Percentiles rank a stretch among this genome's conserved stretches.
phyloP scores from a whole-genome alignment of 768 basidiomycete species.

The Tephrocybe rancida region DNA sequence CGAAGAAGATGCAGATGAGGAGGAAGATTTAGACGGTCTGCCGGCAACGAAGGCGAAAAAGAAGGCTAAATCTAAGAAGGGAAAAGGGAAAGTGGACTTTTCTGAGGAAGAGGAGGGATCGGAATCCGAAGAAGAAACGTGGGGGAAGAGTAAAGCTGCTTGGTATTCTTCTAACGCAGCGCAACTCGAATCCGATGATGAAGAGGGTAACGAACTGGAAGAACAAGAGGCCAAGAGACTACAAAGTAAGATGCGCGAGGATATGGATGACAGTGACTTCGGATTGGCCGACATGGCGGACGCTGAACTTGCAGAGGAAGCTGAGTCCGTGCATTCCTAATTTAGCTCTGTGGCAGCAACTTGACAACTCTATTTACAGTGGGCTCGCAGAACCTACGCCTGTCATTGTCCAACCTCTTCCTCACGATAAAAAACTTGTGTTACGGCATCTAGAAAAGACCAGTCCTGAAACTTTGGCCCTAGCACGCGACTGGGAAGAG shows the following conservation, averaged over 20 bases:
- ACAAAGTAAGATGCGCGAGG: constrained; percentile 74
- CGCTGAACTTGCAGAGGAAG: constrained; percentile 26
- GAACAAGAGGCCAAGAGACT: constrained; percentile 84
- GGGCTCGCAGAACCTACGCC: constrained; percentile 38
- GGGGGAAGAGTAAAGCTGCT: constrained; percentile 78
- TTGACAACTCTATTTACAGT: constrained; percentile 23
- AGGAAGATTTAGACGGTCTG: constrained; percentile 17
- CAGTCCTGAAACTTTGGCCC: constrained; percentile 75
- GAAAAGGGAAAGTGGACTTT: constrained; percentile 18
- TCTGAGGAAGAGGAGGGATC: constrained; percentile 32
- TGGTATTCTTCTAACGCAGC: constrained; percentile 90
- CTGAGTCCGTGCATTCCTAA: constrained; percentile 30
- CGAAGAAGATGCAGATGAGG: constrained; percentile 40
- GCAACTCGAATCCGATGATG: constrained; percentile 81
- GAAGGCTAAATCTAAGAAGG: constrained; percentile 21
- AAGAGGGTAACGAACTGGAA: constrained; percentile 87
- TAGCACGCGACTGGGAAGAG: constrained; percentile 86
- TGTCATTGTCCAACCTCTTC: constrained; percentile 36
- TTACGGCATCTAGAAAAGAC: constrained; percentile 74
- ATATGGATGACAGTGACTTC: constrained; percentile 79
- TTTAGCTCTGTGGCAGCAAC: neutral
- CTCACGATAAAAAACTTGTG: constrained; percentile 59
- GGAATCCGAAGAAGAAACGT: constrained; percentile 62
- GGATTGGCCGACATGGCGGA: constrained; percentile 70
- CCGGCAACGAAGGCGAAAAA: constrained; percentile 18